Percentiles rank a stretch among this genome's conserved stretches.
phyloP scores from a whole-genome alignment of 805 yeast genomes.

The Spathaspora sp. region DNA sequence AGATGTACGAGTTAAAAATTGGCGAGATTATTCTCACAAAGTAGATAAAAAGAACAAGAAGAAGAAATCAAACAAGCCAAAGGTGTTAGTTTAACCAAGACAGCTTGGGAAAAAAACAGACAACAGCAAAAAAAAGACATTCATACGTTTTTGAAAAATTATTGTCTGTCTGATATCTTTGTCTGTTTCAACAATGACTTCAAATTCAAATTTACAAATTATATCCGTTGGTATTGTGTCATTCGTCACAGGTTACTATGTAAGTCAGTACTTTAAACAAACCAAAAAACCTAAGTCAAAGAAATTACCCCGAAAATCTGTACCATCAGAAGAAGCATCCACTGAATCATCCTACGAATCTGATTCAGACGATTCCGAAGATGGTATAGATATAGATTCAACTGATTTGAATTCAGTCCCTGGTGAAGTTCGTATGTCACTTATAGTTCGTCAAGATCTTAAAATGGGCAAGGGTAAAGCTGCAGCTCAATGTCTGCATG shows the following conservation, averaged over 20 bases:
- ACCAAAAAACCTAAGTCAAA: not conserved
- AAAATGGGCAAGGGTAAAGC: conserved; percentile 93
- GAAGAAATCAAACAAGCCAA: conserved; percentile 8
- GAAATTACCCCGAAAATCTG: not conserved
- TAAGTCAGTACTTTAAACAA: conserved; percentile 12
- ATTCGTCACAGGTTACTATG: conserved; percentile 31
- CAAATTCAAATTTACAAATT: conserved; percentile 10
- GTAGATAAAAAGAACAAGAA: conserved; percentile 45
- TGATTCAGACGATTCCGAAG: conserved; percentile 36
- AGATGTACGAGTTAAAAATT: conserved; percentile 53
- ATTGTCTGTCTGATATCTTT: not conserved
- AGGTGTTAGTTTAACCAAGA: conserved; percentile 32
- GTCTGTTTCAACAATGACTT: conserved; percentile 8
- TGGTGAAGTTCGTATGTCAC: conserved; percentile 83
- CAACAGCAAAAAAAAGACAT: not conserved
- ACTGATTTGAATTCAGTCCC: conserved; percentile 58
- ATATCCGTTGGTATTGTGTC: conserved; percentile 33
- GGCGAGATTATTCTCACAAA: conserved; percentile 51
- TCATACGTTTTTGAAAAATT: too few species aligned
- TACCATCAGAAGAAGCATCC: not conserved
- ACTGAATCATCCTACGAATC: conserved; percentile 15
- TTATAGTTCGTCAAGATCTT: conserved; percentile 83
- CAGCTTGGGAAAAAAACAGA: not conserved
- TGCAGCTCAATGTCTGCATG: conserved; percentile 98
- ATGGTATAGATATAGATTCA: conserved; percentile 55